A percentile compares a stretch with the other conserved stretches of the same genome.
Evolutionary conservation across 1,284 basidiomycete genomes (phyloP).

Genomic region (Ustilago cynodontis): DNA sequence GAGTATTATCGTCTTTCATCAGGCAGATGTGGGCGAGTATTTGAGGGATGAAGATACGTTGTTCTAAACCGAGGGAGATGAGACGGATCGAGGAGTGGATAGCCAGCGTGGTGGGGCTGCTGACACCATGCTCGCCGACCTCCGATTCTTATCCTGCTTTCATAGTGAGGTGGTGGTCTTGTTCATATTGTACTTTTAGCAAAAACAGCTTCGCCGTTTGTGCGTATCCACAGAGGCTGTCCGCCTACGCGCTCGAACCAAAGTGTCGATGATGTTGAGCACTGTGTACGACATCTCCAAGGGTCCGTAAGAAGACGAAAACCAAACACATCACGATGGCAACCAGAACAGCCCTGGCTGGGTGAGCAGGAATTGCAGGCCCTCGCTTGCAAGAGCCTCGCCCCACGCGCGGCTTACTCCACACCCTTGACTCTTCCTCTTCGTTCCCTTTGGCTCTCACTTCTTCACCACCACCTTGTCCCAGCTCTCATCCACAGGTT

Average conservation of each 20-base stretch:
- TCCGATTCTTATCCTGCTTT: no score
- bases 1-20: conserved; percentile 97
- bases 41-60: conserved; percentile 66
- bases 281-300: no score
- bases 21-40: conserved; percentile 75
- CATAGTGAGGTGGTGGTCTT: no score
- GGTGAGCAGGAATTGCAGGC: neutral
- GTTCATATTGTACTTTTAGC: conserved; percentile 41
- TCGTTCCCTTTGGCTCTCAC: neutral
- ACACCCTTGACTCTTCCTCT: neutral
- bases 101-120: no score
- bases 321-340: no score
- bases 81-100: no score
- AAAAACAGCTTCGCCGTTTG: neutral
- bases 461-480: neutral
- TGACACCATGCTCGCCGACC: no score
- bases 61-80: conserved; percentile 31
- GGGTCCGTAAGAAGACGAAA: no score
- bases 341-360: no score
- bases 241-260: no score
- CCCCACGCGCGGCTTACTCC: neutral
- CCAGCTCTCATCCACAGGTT: neutral
- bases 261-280: neutral
- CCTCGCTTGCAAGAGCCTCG: neutral
- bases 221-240: no score